Percentiles rank a stretch among this genome's conserved stretches.
Conservation (phyloP, 2,329 filamentous ascomycete species). For the Tolypocladium guangdongense region DNA sequence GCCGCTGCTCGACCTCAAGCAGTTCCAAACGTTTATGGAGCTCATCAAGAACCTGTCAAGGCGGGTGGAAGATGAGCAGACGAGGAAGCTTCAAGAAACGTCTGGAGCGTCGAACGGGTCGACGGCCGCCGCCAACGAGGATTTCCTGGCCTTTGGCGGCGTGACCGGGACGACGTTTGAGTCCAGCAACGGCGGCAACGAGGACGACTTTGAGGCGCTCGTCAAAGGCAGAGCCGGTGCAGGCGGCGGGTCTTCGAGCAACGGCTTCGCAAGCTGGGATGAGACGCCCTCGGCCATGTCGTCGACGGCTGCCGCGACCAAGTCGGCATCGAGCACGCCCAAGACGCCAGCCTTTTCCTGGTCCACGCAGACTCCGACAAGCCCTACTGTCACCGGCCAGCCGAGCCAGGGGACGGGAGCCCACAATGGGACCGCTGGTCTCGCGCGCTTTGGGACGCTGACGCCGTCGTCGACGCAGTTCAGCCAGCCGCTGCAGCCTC, state of each 20-base stretch:
- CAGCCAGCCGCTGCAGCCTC: constrained; percentile 46
- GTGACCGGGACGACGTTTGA: constrained; percentile 51
- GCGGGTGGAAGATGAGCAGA: constrained; percentile 81
- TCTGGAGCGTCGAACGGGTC: constrained; percentile 45
- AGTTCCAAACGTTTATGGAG: constrained; percentile 84
- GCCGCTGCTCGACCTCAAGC: constrained; percentile 73
- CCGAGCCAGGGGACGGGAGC: constrained; percentile 30
- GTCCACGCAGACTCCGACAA: constrained; percentile 45
- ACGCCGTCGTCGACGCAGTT: constrained; percentile 51
- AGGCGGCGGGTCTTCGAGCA: constrained; percentile 25
- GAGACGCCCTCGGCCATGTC: constrained; percentile 22
- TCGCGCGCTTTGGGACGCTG: constrained; percentile 42
- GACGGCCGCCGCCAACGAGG: constrained; percentile 42
- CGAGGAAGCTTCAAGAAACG: constrained; percentile 77
- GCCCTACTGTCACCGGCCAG: constrained; percentile 18
- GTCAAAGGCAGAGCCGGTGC: constrained; percentile 56
- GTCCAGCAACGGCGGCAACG: constrained; percentile 37
- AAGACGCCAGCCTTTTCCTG: constrained; percentile 48
- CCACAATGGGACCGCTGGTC: constrained; percentile 49
- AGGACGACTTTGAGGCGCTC: constrained; percentile 77
- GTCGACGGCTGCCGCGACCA: constrained; percentile 15
- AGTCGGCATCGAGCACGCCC: constrained; percentile 24
- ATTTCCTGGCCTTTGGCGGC: constrained; percentile 61
- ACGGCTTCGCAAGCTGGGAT: constrained; percentile 40
- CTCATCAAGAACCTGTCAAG: constrained; percentile 72